Evolutionary conservation across 805 yeast species (phyloP).

Genomic region (Lachancea sp.): DNA sequence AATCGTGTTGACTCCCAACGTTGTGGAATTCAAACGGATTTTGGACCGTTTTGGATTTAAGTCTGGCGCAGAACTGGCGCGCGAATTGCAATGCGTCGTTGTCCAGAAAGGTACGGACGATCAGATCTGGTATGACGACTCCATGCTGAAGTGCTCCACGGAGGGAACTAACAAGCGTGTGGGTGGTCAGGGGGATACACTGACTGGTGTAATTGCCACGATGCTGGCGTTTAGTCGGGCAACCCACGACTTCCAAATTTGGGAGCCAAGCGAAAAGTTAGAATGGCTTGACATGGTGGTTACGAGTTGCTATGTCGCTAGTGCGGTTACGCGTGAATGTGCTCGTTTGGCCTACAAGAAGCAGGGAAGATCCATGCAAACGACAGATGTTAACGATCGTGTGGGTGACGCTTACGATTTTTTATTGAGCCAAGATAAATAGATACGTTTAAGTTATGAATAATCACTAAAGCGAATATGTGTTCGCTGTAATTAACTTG

Average conservation of each 20-base stretch:
- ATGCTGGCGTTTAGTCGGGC: constrained; percentile 73
- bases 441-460: too few relatives aligned
- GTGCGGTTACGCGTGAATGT: constrained; percentile 59
- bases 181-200: constrained; percentile 96
- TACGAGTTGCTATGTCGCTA: constrained; percentile 67
- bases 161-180: constrained; percentile 73
- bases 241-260: constrained; percentile 48
- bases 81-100: constrained; percentile 24
- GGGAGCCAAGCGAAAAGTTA: constrained; percentile 44
- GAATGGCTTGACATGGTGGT: constrained; percentile 34
- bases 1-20: constrained; percentile 83
- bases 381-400: constrained; percentile 68
- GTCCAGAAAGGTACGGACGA: constrained; percentile 71
- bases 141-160: constrained; percentile 38
- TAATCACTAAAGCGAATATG: too few relatives aligned
- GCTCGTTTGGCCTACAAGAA: constrained; percentile 56
- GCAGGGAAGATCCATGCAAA: constrained; percentile 74
- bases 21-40: constrained; percentile 72
- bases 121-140: constrained; percentile 38
- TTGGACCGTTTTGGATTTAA: constrained; percentile 42
- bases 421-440: constrained; percentile 1
- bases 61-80: constrained; percentile 24
- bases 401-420: constrained; percentile 54
- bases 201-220: constrained; percentile 81
- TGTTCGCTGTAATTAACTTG: too few relatives aligned